These are phyloP conservation scores for Tylopilus vinaceipallidus DNA, from an alignment of 768 basidiomycete genomes.

Conservation along the genomic window DNA sequence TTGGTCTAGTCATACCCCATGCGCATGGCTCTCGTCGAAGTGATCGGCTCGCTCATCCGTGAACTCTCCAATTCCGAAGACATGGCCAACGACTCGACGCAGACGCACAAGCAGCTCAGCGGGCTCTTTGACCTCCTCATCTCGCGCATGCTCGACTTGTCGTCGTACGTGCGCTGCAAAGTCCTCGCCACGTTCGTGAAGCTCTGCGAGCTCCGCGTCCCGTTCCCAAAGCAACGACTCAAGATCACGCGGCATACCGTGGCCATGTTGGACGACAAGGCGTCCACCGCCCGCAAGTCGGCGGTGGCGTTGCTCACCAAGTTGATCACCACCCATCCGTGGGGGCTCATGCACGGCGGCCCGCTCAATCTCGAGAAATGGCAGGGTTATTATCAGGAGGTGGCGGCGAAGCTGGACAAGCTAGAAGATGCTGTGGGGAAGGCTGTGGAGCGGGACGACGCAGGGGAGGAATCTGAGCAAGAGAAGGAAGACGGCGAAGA, in stretches of 20 bases:
- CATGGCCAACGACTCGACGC: conserved; percentile 44
- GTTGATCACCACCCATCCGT: conserved; percentile 86
- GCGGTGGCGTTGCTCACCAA: conserved; percentile 74
- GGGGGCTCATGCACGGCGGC: conserved; percentile 81
- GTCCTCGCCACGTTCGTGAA: conserved; percentile 75
- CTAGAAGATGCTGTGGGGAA: conserved; percentile 69
- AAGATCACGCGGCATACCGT: conserved; percentile 75
- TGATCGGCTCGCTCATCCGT: conserved; percentile 80
- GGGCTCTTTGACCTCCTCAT: conserved; percentile 80
- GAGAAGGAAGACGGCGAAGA: conserved; percentile 34
- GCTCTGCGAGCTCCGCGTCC: conserved; percentile 71
- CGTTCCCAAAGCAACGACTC: conserved; percentile 86
- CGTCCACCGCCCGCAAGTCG: conserved; percentile 80
- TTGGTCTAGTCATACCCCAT: conserved; percentile 82
- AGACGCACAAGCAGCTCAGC: conserved; percentile 68
- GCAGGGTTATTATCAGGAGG: conserved; percentile 65
- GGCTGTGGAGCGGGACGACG: conserved; percentile 47
- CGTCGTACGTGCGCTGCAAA: conserved; percentile 89
- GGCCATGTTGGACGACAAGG: conserved; percentile 85
- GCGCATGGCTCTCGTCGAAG: conserved; percentile 91
- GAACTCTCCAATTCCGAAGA: conserved; percentile 65
- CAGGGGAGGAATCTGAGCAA: conserved; percentile 36
- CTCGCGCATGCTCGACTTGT: conserved; percentile 84
- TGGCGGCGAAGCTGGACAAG: conserved; percentile 63
- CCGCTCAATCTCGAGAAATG: conserved; percentile 69